Base-by-base conservation (phyloP, 1,284 basidiomycete species). In the Pseudozyma tsukubaensis region DNA sequence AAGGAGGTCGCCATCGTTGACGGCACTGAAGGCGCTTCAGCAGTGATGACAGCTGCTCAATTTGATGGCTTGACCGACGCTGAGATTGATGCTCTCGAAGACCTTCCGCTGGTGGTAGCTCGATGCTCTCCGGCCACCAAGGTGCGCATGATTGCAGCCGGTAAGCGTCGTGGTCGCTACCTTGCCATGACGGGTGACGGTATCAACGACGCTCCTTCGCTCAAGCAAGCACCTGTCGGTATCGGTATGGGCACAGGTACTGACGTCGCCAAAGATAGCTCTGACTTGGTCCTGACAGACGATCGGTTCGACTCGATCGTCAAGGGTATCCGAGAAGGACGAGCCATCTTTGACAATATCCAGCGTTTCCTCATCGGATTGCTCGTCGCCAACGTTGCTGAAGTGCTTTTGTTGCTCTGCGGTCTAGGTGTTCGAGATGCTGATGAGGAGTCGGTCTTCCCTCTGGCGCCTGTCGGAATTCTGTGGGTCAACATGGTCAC, bases 171-270 rank as follows among this genome's bases (percentile, higher is more conserved):
- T 52, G 69, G 70, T 24, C 62, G 69, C 32, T 73, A 71, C 54
- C 43, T 78, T 1, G 71, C 63, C 49, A 72, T 81, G 78, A 78
- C 82, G 14, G 85, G 84, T 59, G 84, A 87, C 70, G 88, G 88
- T 78, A 87, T 91, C 66, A 91, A 91, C 79, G 88, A 89, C 77
- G 86, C 87, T 7, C 88, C 88, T 11, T 86, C 88, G 77, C 83
- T 89, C 64, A 88, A 88, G 77, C 86, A 87, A 36, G 88, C 89
- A 21, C 69, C 67, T 16, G 76, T 84, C 53, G 83, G 83, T 50
- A 89, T 91, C 70, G 90, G 89, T 11, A 91, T 92, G 90, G 91
- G 90, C 39, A 88, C 87, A 7, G 90, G 90, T n/a, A 89, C 88
- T 8, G 90, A 91, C 74, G 90, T 91, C 32, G 90, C 91, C 42